Evolutionary conservation across 2,329 filamentous ascomycete genomes (phyloP).

Genomic region (Ascochyta clinopodiicola): DNA sequence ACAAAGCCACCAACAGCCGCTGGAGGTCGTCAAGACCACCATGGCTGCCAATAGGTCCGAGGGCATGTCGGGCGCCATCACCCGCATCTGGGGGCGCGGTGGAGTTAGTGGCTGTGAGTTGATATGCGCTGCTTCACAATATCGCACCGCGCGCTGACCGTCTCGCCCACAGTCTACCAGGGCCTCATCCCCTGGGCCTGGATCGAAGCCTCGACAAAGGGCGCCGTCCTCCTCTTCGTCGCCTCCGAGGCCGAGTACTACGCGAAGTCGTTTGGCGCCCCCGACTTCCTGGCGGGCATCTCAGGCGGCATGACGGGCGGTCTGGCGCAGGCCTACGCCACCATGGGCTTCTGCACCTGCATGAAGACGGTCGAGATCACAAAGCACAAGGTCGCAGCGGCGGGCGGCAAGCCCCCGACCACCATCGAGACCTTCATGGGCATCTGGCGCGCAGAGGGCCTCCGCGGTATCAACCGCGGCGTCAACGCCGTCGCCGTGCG

Average conservation of each 20-base stretch:
- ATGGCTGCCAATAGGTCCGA: constrained; percentile 97
- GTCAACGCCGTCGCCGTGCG: constrained; percentile 98
- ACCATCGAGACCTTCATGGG: constrained; percentile 96
- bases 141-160: constrained; percentile 53
- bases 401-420: constrained; percentile 83
- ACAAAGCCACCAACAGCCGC: constrained; percentile 72
- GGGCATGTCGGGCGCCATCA: constrained; percentile 80
- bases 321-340: constrained; percentile 97
- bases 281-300: constrained; percentile 88
- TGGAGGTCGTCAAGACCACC: constrained; percentile 99
- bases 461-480: constrained; percentile 95
- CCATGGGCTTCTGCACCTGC: constrained; percentile 99
- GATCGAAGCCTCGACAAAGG: constrained; percentile 99
- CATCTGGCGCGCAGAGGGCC: constrained; percentile 94
- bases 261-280: constrained; percentile 81
- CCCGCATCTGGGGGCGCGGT: constrained; percentile 91
- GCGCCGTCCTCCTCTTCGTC: constrained; percentile 97
- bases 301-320: constrained; percentile 89
- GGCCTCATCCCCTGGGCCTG: constrained; percentile 94
- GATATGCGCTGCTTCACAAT: constrained; percentile 84
- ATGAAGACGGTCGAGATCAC: constrained; percentile 99
- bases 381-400: constrained; percentile 89
- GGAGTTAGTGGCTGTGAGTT: constrained; percentile 90
- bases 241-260: constrained; percentile 98
- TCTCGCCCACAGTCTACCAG: constrained; percentile 79